Conservation (phyloP, 2,329 filamentous ascomycete genomes). For the Stemphylium lycopersici region DNA sequence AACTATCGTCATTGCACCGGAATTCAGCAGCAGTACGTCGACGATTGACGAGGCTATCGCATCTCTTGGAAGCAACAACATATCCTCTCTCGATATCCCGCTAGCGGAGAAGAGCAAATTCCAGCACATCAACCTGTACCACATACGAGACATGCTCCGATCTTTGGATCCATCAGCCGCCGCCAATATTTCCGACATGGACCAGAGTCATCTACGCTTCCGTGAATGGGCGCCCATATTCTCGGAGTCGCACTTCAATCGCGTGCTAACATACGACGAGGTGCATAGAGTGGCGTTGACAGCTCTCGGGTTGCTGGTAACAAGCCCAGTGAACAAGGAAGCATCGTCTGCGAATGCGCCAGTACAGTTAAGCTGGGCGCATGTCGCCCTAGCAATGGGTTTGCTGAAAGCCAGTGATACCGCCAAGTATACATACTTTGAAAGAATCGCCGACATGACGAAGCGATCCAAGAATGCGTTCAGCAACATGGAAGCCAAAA, state of each 20-base stretch:
- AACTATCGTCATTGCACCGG: slow-evolving; percentile 43
- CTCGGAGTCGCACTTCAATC: slow-evolving; percentile 45
- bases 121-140: slow-evolving; percentile 65
- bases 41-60: slow-evolving; percentile 20
- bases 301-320: slow-evolving; percentile 55
- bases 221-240: slow-evolving; percentile 29
- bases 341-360: slow-evolving; percentile 2
- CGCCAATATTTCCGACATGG: slow-evolving; percentile 31
- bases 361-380: slow-evolving; percentile 46
- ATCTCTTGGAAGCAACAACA: slow-evolving; percentile 10
- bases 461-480: slow-evolving; percentile 14
- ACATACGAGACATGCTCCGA: slow-evolving; percentile 67
- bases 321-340: slow-evolving; percentile 18
- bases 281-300: slow-evolving; percentile 65
- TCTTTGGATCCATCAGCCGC: slow-evolving; percentile 49
- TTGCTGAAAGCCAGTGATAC: slow-evolving; percentile 55
- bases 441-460: slow-evolving; percentile 10
- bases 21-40: slow-evolving; percentile 18
- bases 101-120: slow-evolving; percentile 32
- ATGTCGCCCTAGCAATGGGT: slow-evolving; percentile 51
- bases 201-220: slow-evolving; percentile 24
- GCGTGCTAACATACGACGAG: slow-evolving; percentile 64
- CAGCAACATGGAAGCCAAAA: slow-evolving; percentile 2
- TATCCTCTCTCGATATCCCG: slow-evolving; percentile 14
- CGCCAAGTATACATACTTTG: slow-evolving; percentile 52